Base-by-base conservation (phyloP, 805 yeast species). In the Sungouiozyma ichnusensis region DNA sequence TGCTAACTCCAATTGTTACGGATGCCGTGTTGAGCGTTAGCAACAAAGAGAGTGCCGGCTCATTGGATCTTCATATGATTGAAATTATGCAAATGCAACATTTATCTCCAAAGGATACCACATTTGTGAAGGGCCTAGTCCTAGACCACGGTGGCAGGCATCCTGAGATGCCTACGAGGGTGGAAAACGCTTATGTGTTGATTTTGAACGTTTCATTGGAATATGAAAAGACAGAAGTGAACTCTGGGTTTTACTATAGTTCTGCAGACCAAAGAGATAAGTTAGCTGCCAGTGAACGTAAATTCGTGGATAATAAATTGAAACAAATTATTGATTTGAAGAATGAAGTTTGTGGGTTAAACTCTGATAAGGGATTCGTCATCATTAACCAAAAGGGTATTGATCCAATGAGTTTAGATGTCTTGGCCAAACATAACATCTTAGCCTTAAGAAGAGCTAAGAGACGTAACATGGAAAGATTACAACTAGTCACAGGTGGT, bases 1-100 rank as follows among this genome's bases (percentile, higher is more conserved):
- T 84, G 2, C 73, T 92, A 56, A 77, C 95, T 0, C 97, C 98
- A 37, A 85, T 92, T 48, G 96, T 92, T 37, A 85, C 97, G 1
- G 98, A 92, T 62, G 96, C 97, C 0, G 98, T 92, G 7, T 69
- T 90, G 48, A 74, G 82, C 38, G 90, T 90, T 29, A 72, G 76
- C 51, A 69, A 70, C 48, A 69, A 68, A 31, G 69, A 69, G n/a
- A 35, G 35, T 19, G 59, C 61, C 20, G 62, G 68, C n/a, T 49
- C 57, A 6, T 69, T 90, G 44, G 98, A 92, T 63, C 71, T 92
- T 52, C 97, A 92, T 64, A 92, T 92, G 98, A 81, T 92, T 53
- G 98, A 92, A 68, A 84, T 92, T 58, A 92, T 92, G 94, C 80
- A 92, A 51, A 94, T 92, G 97, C 96, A 92, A 74, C 90, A 84